Percentiles rank a stretch among this genome's conserved stretches.
phyloP scores from a whole-genome alignment of 192 early-diverging fungal genomes.

The Entomortierella beljakovae region DNA sequence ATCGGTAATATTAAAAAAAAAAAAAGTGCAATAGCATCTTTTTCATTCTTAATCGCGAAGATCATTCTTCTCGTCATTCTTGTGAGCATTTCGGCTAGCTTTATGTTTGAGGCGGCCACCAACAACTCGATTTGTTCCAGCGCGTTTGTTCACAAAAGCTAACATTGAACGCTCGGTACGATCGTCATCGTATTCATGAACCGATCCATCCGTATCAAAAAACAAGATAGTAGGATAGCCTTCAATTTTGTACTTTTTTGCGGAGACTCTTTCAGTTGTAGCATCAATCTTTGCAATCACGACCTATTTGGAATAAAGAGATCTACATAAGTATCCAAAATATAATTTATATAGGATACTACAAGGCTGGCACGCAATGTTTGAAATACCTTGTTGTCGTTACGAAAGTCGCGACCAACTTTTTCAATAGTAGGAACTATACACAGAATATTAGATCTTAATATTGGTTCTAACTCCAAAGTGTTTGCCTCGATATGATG shows the following conservation, averaged over 20 bases:
- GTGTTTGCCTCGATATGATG: no score
- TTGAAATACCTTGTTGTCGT: constrained; percentile 82
- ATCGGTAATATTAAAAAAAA: no score
- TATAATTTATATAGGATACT: no score
- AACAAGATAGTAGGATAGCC: constrained; percentile 94
- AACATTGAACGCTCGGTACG: constrained; percentile 81
- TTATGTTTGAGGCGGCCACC: constrained; percentile 70
- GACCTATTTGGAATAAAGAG: constrained; percentile 46
- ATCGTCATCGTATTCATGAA: constrained; percentile 78
- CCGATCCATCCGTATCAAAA: constrained; percentile 72
- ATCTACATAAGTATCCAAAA: no score
- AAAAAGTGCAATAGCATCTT: neutral
- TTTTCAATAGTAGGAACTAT: constrained; percentile 92
- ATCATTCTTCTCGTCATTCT: constrained; percentile 53
- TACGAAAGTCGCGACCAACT: constrained; percentile 81
- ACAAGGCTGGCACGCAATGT: no score
- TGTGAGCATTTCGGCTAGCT: constrained; percentile 62
- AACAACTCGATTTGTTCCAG: constrained; percentile 76
- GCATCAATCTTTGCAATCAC: constrained; percentile 93
- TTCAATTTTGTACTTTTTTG: constrained; percentile 71
- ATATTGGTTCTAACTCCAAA: no score
- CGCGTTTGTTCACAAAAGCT: constrained; percentile 86
- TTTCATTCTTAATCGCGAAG: constrained; percentile 61
- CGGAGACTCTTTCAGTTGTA: constrained; percentile 71
- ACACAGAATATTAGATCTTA: neutral